A percentile compares a stretch with the other conserved stretches of the same genome.
Conservation (phyloP, 306 rosid genomes). For the Prunus mongolica region DNA sequence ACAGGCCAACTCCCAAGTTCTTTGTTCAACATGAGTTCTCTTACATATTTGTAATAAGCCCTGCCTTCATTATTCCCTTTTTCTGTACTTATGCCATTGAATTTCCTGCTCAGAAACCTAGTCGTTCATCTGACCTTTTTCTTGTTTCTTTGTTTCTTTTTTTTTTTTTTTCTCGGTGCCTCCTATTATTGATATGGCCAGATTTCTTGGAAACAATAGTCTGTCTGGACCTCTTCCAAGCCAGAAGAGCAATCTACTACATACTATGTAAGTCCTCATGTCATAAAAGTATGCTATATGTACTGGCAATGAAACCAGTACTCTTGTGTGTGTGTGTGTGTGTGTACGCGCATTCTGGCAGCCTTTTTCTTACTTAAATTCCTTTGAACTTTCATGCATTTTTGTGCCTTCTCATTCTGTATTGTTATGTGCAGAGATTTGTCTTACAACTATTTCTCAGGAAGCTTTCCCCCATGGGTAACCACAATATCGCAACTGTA, state of each 20-base stretch:
- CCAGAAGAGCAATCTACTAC: constrained; percentile 8
- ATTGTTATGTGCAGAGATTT: constrained; percentile 20
- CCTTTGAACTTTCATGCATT: neutral
- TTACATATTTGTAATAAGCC: constrained; percentile 14
- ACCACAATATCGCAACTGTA: constrained; percentile 6
- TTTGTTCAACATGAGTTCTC: constrained; percentile 19
- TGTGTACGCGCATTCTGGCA: neutral
- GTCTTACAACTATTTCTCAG: constrained; percentile 23
- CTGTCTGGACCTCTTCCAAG: constrained; percentile 25
- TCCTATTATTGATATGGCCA: neutral
- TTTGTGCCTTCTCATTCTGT: neutral
- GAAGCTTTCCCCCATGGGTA: constrained; percentile 24
- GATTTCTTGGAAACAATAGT: constrained; percentile 39
- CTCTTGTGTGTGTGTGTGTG: neutral
- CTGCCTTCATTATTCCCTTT: neutral
- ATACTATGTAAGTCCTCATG: constrained; percentile 16
- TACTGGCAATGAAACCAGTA: neutral
- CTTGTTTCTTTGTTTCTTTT: neutral
- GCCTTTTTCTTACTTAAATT: no score
- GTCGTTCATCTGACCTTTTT: neutral
- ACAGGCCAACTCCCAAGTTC: constrained; percentile 24
- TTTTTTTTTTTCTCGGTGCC: neutral
- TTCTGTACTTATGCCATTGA: neutral
- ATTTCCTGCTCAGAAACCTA: neutral
- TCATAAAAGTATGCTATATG: neutral